A percentile compares a stretch with the other conserved stretches of the same genome.
phyloP scores from a whole-genome alignment of 805 yeast species.

The Saturnispora quitensis region DNA sequence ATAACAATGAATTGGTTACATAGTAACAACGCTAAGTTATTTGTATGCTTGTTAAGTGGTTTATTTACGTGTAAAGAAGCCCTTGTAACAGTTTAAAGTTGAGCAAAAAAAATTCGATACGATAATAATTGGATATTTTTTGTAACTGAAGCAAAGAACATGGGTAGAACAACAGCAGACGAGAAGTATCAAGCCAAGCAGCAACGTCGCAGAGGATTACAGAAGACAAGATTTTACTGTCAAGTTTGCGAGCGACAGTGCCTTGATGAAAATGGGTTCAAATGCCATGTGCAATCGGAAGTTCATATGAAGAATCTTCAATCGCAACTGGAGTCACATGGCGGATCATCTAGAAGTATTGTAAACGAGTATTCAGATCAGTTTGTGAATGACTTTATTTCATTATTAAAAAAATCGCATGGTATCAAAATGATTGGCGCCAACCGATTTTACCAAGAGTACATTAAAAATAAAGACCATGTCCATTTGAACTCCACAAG shows the following conservation, averaged over 20 bases:
- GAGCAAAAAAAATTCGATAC: neutral
- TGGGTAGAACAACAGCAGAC: constrained; percentile 9
- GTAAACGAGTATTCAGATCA: constrained; percentile 50
- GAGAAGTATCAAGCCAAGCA: constrained; percentile 33
- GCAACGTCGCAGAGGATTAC: constrained; percentile 78
- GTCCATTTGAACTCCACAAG: constrained; percentile 85
- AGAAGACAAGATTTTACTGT: constrained; percentile 80
- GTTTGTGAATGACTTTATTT: constrained; percentile 58
- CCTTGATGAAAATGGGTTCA: constrained; percentile 91
- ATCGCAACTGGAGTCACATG: constrained; percentile 35
- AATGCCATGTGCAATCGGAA: constrained; percentile 79
- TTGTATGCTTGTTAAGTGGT: too few relatives aligned
- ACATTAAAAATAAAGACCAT: constrained; percentile 73
- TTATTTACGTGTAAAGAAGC: too few relatives aligned
- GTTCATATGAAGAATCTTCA: constrained; percentile 57
- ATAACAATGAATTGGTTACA: too few relatives aligned
- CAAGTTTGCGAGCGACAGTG: constrained; percentile 91
- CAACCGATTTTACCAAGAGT: constrained; percentile 84
- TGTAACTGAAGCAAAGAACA: neutral
- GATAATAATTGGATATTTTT: neutral
- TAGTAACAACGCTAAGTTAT: too few relatives aligned
- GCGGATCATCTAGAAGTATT: constrained; percentile 20
- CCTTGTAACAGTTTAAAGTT: too few relatives aligned
- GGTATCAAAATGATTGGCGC: constrained; percentile 76
- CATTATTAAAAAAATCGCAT: constrained; percentile 54